A percentile compares a stretch with the other conserved stretches of the same genome.
Conservation (phyloP, 768 basidiomycete species). For the Trametes cubensis region DNA sequence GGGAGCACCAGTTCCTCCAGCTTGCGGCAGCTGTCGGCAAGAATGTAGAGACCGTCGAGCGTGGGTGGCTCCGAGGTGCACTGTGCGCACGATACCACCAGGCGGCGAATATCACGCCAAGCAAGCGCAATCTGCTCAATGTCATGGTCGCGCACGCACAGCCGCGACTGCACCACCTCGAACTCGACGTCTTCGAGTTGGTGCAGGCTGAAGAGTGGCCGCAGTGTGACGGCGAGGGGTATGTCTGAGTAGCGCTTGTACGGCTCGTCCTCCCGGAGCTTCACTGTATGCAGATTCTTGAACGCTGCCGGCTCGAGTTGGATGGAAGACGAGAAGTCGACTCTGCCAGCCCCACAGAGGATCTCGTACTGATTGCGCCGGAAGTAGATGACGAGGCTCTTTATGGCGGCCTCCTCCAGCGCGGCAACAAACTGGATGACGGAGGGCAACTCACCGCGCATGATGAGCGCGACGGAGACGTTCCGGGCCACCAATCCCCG, state of each 20-base stretch:
- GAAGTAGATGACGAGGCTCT: conserved; percentile 1
- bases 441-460: conserved; percentile 16
- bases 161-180: conserved; percentile 3
- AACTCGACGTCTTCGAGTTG: conserved; percentile 15
- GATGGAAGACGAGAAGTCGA: conserved; percentile 9
- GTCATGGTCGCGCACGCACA: conserved; percentile 4
- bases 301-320: neutral
- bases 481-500: neutral
- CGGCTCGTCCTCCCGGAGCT: conserved; percentile 4
- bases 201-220: conserved; percentile 5
- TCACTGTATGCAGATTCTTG: neutral
- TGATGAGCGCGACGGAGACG: neutral
- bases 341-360: neutral
- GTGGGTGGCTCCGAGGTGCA: neutral
- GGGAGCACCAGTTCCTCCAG: conserved; percentile 11
- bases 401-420: neutral
- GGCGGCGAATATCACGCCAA: conserved; percentile 5
- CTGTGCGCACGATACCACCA: conserved; percentile 2
- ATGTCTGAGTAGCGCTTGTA: neutral
- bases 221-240: neutral
- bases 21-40: neutral
- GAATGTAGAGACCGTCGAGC: neutral
- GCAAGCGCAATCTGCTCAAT: neutral
- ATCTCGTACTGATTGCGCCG: conserved; percentile 12
- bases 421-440: conserved; percentile 6